These are phyloP conservation scores for Neopestalotiopsis sp. DNA, from an alignment of 2,329 filamentous ascomycete genomes.

Conservation along the genomic window DNA sequence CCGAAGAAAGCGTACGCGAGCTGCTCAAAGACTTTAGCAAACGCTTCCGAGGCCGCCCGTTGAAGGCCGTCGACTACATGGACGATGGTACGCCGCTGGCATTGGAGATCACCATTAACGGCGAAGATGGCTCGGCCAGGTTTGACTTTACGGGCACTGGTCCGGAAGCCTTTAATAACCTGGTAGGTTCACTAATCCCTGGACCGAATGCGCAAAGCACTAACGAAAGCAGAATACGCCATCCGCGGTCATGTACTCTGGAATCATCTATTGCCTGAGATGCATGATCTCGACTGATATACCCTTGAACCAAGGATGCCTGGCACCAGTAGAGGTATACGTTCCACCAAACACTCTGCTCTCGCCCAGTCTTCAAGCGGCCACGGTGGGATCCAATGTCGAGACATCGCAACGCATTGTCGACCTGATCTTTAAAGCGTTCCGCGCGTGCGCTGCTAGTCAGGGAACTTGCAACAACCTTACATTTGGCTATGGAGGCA, in stretches of 20 bases:
- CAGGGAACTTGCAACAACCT: conserved; percentile 53
- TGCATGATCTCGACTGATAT: conserved; percentile 76
- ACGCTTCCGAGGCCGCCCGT: conserved; percentile 45
- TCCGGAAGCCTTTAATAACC: conserved; percentile 46
- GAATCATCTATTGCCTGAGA: conserved; percentile 43
- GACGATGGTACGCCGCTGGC: conserved; percentile 56
- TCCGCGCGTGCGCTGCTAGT: conserved; percentile 32
- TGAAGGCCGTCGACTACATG: conserved; percentile 75
- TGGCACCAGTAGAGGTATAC: conserved; percentile 39
- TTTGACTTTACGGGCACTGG: conserved; percentile 60
- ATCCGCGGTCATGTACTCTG: conserved; percentile 34
- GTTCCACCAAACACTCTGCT: conserved; percentile 35
- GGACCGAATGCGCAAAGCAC: background rate
- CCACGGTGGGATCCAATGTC: conserved; percentile 25
- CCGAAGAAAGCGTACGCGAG: conserved; percentile 40
- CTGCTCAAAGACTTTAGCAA: conserved; percentile 48
- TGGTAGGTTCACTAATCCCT: conserved; percentile 6
- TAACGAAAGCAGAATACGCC: conserved; percentile 27
- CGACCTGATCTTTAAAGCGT: conserved; percentile 20
- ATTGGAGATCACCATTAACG: conserved; percentile 56
- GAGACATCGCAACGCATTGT: conserved; percentile 21
- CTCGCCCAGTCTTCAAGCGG: conserved; percentile 28
- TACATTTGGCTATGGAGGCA: conserved; percentile 54
- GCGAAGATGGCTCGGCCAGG: conserved; percentile 70
- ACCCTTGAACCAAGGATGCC: conserved; percentile 76